Evolutionary conservation across 176 grass and related monocot genomes (phyloP).

Genomic region (Zoysia japonica): DNA sequence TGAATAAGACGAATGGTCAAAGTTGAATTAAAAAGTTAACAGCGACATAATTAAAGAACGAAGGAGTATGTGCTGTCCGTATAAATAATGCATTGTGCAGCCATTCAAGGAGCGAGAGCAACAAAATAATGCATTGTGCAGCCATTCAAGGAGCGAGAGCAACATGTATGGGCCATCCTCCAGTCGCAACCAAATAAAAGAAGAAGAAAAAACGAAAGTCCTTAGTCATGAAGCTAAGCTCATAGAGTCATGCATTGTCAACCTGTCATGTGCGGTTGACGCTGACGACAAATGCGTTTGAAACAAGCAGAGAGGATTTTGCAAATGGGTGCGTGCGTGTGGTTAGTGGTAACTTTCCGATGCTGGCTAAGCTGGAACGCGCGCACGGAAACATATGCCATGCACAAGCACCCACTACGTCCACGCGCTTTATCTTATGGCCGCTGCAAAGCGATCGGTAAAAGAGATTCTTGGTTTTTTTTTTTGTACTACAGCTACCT

Average conservation of each 20-base stretch:
- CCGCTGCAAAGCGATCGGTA: conserved; percentile 7
- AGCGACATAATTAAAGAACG: too few species aligned
- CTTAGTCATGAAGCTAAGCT: background rate
- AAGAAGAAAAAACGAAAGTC: background rate
- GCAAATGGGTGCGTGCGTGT: background rate
- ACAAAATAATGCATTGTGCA: background rate
- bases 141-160: background rate
- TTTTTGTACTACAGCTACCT: background rate
- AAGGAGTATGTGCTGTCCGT: background rate
- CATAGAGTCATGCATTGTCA: conserved; percentile 2
- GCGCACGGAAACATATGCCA: conserved; percentile 7
- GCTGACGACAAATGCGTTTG: background rate
- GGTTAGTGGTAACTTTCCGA: conserved; percentile 13
- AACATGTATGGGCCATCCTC: background rate
- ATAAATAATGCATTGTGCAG: background rate
- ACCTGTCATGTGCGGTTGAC: background rate
- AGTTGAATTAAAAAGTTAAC: too few species aligned
- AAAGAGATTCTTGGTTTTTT: conserved; percentile 9
- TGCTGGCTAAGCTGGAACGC: conserved; percentile 28
- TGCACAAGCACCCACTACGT: conserved; percentile 17
- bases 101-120: background rate
- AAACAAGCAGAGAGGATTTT: background rate
- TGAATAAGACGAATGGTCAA: too few species aligned
- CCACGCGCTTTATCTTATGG: conserved; percentile 5
- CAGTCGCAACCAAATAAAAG: background rate